Evolutionary conservation across 1,139 yeast genomes (phyloP), one percentile per base, ranked within the genome.

Genomic region (Geotrichum histeridarum): DNA sequence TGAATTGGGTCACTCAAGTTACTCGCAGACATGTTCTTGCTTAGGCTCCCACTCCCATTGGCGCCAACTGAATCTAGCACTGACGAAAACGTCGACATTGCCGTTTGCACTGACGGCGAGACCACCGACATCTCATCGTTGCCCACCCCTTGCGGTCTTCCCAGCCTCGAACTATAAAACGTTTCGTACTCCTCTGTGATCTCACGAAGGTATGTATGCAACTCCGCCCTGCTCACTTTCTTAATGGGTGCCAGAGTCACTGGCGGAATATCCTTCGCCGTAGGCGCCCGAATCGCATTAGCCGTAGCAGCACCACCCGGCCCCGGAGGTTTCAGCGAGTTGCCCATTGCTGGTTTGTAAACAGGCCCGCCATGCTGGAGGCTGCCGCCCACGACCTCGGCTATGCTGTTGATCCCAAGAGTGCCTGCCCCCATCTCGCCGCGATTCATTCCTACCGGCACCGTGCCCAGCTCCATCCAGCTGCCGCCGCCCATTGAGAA

Each of bases 231-330:
- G 52, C 79, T 69, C 2, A 82, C 80, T 56, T 77, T 79, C 14
- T 76, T 73, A 11, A 83, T 71, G 54, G 83, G 81, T 51, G 85
- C 80, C 45, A 93, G 73, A 55, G 79, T 82, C 17, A 90, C 84
- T 36, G 86, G 91, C 0, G 98, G 96, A 17, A 93, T 93, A 63
- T 93, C 99, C 51, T 77, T 77, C 1, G 80, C 73, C 0, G 96
- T 84, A 0, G 99, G 98, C 3, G 84, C 77, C 51, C 75, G 76
- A 54, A 86, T 72, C 59, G 81, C 59, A 6, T 65, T 69, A 31
- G 36, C 30, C n/a, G n/a, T 69, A 31, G 27, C 27, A 22, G 27
- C 27, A 22, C 27, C 27, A 22, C 4, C 27, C 3, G 27, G 27
- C 1, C 47, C 50, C 18, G 48, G 5, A 22, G 27, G 27, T 27